phyloP scores from a whole-genome alignment of 148 eudicot species.

The Camellia japonica region DNA sequence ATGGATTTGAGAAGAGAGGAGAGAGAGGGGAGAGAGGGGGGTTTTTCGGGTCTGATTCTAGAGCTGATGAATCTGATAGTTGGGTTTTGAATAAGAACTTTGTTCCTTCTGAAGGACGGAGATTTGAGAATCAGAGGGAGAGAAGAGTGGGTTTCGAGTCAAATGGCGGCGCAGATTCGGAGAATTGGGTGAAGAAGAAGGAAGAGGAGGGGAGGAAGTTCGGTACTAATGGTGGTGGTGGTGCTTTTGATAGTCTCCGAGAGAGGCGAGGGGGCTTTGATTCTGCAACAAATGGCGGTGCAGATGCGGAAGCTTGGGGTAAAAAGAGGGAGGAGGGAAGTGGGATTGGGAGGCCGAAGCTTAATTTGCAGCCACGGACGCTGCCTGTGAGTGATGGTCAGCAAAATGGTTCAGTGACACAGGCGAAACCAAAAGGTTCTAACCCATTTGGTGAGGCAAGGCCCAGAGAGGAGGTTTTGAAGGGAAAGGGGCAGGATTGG shows the following conservation, averaged over 20 bases:
- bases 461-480: slow-evolving; percentile 97
- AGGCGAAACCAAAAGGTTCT: slow-evolving; percentile 47
- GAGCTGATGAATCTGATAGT: slow-evolving; percentile 82
- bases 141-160: slow-evolving; percentile 74
- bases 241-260: slow-evolving; percentile 51
- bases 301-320: slow-evolving; percentile 54
- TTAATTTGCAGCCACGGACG: slow-evolving; percentile 83
- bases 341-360: slow-evolving; percentile 57
- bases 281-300: slow-evolving; percentile 21
- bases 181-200: slow-evolving; percentile 54
- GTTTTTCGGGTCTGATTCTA: slow-evolving; percentile 55
- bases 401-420: slow-evolving; percentile 23
- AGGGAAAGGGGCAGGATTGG: slow-evolving; percentile 91
- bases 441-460: slow-evolving; percentile 92
- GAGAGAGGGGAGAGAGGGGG: slow-evolving; percentile 74
- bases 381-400: slow-evolving; percentile 43
- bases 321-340: slow-evolving; percentile 44
- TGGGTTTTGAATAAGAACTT: slow-evolving; percentile 79
- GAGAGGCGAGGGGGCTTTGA: slow-evolving; percentile 55
- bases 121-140: slow-evolving; percentile 33
- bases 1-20: slow-evolving; percentile 39
- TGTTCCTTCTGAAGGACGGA: slow-evolving; percentile 43
- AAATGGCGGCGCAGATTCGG: slow-evolving; percentile 43
- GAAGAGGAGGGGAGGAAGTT: slow-evolving; percentile 39
- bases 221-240: slow-evolving; percentile 36